Evolutionary conservation across 495 filamentous ascomycete species (phyloP), one percentile per base, ranked within the genome.

Genomic region (Chaetomidium leptoderma): DNA sequence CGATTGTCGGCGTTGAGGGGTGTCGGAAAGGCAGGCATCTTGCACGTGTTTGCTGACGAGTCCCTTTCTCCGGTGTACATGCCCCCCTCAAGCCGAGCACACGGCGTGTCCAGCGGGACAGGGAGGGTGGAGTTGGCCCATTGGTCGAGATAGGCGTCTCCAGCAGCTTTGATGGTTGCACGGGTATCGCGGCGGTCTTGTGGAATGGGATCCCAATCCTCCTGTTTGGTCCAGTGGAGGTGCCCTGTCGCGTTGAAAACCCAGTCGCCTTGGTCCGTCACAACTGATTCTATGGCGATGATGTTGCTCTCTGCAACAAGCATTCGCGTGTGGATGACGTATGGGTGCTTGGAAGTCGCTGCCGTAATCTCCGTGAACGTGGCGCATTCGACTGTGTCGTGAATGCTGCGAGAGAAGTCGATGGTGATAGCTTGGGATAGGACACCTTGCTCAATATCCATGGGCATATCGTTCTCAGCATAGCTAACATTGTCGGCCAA

Each of bases 381-480:
- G 8, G 75, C 74, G 68, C 76, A 81, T 44, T 65, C 60, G 11
- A 60, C 64, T 10, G 69, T 72, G 65, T 81, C 78, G 71, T 70
- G 65, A 42, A 74, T 63, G 58, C 65, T 74, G 55, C 73, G 73
- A 65, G 67, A 72, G 68, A 72, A 75, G 66, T 72, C 73, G 53
- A 79, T 71, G 36, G 63, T 69, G 49, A 79, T 58, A n/a, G 73
- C 62, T 24, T 71, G 53, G 3, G 71, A 65, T 32, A 81, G 57
- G 53, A 79, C 70, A 8, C 74, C 71, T 11, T 63, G 70, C 6
- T 59, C 45, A 52, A 76, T 69, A 55, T 70, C 59, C 7, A 68
- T 59, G 1, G 66, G 58, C 24, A 65, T 66, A 67, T 74, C 71
- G 53, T 78, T 69, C 46, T 66, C 64, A 9, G 43, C 16, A 53